Evolutionary conservation across 352 stramenopile species (phyloP).

Genomic region (Globisporangium spiculum): DNA sequence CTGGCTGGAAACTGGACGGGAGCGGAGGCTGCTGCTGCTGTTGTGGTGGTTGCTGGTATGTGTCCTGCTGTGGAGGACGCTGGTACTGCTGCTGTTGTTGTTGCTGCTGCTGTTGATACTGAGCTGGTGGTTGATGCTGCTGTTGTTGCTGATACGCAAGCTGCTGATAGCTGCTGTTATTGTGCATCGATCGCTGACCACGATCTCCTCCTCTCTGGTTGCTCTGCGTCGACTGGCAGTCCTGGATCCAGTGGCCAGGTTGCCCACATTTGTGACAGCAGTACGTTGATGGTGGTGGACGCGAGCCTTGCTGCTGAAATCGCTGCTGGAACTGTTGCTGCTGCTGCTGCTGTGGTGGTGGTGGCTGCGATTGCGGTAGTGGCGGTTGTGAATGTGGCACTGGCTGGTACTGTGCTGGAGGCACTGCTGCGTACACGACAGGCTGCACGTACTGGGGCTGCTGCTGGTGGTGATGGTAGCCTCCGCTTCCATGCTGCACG

Average conservation of each 20-base stretch:
- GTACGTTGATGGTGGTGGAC: conserved; percentile 55
- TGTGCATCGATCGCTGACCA: conserved; percentile 11
- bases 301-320: conserved; percentile 20
- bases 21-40: conserved; percentile 1
- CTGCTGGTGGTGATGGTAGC: conserved; percentile 20
- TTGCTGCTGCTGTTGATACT: background rate
- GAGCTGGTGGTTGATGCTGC: conserved; percentile 13
- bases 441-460: conserved; percentile 1
- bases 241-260: conserved; percentile 78
- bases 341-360: conserved; percentile 24
- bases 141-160: conserved; percentile 9
- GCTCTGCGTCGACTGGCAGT: conserved; percentile 45
- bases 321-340: conserved; percentile 20
- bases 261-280: conserved; percentile 76
- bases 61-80: conserved; percentile 1
- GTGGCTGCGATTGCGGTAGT: conserved; percentile 22
- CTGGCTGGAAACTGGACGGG: background rate
- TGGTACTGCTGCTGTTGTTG: conserved; percentile 14
- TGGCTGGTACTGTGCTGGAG: conserved; percentile 12
- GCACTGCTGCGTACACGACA: conserved; percentile 1
- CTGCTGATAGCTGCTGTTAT: conserved; percentile 4
- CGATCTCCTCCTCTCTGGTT: conserved; percentile 10
- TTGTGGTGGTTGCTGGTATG: conserved; percentile 11
- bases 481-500: conserved; percentile 10
- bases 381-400: conserved; percentile 6